These are phyloP conservation scores for Yamadazyma aaseri DNA, from an alignment of 1,139 yeast species.

Conservation along the genomic window DNA sequence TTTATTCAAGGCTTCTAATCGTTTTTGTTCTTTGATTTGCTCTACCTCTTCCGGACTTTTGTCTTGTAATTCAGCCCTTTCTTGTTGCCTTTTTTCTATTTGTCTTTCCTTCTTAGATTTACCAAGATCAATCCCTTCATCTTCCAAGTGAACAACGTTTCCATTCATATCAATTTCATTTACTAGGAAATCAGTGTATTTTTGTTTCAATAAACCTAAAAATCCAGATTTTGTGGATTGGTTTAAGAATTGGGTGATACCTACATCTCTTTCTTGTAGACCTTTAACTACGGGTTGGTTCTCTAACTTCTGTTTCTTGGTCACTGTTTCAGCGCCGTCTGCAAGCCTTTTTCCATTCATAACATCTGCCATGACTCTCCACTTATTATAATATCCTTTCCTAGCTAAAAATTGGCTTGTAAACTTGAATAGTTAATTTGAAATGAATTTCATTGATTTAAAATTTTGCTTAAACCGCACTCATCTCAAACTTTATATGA, in stretches of 20 bases:
- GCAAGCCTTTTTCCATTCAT: constrained; percentile 7
- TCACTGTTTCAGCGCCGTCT: constrained; percentile 2
- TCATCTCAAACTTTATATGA: constrained; percentile 1
- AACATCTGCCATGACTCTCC: constrained; percentile 1
- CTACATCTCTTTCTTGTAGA: constrained; percentile 71
- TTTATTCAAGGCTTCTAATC: constrained; percentile 19
- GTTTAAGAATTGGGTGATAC: constrained; percentile 71
- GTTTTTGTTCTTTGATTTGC: constrained; percentile 29
- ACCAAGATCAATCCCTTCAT: constrained; percentile 63
- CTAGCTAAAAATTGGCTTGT: constrained; percentile 3
- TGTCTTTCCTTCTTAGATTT: constrained; percentile 52
- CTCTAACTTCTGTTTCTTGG: constrained; percentile 12
- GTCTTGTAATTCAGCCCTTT: constrained; percentile 33
- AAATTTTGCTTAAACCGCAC: constrained; percentile 1
- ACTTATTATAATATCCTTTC: not conserved
- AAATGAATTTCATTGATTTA: constrained; percentile 8
- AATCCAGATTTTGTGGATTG: constrained; percentile 55
- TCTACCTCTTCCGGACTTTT: constrained; percentile 38
- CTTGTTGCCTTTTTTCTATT: constrained; percentile 44
- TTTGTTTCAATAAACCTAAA: constrained; percentile 74
- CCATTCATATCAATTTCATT: constrained; percentile 77
- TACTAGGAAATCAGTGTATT: constrained; percentile 93
- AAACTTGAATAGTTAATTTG: constrained; percentile 9
- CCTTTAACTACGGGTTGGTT: constrained; percentile 9
- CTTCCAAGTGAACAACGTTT: constrained; percentile 69